phyloP scores from a whole-genome alignment of 768 basidiomycete species.

The Tricholoma flavovirens region DNA sequence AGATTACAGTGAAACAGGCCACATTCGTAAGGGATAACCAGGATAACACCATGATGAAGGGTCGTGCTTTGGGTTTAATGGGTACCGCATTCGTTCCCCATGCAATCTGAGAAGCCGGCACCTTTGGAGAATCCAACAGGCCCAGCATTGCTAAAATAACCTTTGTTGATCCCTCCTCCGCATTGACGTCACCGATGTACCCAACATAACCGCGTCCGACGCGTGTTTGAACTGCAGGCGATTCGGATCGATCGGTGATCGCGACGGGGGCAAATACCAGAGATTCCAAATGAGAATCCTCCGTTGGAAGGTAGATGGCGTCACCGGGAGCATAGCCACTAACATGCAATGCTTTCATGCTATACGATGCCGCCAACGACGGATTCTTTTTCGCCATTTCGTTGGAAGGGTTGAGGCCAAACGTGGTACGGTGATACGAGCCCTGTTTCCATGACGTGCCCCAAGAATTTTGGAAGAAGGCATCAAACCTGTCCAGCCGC shows the following conservation, averaged over 20 bases:
- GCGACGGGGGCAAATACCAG: not conserved
- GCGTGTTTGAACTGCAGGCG: constrained; percentile 26
- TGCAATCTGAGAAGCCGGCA: too few species aligned
- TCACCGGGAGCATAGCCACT: constrained; percentile 12
- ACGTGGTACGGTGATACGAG: constrained; percentile 16
- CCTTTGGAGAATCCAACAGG: constrained; percentile 19
- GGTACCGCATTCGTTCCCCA: not conserved
- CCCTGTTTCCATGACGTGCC: constrained; percentile 22
- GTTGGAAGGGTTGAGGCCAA: constrained; percentile 15
- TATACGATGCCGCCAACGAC: constrained; percentile 16
- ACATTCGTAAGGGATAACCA: constrained; percentile 14
- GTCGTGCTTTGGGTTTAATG: not conserved
- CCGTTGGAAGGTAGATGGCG: constrained; percentile 19
- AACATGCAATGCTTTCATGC: constrained; percentile 29
- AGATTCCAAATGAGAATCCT: constrained; percentile 3
- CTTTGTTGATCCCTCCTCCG: constrained; percentile 28
- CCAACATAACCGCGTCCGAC: constrained; percentile 32
- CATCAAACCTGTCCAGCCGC: constrained; percentile 6
- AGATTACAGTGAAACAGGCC: constrained; percentile 10
- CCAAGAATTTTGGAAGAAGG: constrained; percentile 18
- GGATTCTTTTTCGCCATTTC: constrained; percentile 13
- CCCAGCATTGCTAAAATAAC: constrained; percentile 34
- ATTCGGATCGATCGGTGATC: constrained; percentile 18
- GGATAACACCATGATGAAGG: constrained; percentile 16
- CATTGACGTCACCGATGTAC: constrained; percentile 40